Evolutionary conservation across 495 filamentous ascomycete genomes (phyloP).

Genomic region (Amniculicola lignicola): DNA sequence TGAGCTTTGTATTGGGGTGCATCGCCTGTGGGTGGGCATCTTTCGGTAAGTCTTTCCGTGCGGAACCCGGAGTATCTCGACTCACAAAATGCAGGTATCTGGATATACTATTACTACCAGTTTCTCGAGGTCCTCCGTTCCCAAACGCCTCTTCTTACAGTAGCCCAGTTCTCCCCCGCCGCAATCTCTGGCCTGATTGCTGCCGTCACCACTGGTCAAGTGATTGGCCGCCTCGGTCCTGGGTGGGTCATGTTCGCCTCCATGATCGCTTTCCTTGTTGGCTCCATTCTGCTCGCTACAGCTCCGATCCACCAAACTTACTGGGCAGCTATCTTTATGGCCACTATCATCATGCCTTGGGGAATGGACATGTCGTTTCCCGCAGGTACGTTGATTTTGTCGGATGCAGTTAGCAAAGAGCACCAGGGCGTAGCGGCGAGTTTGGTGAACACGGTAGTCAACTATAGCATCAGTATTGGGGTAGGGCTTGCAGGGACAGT

Average conservation of each 20-base stretch:
- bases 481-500: slow-evolving; percentile 64
- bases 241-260: slow-evolving; percentile 52
- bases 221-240: slow-evolving; percentile 43
- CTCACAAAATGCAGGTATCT: slow-evolving; percentile 43
- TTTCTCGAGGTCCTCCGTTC: slow-evolving; percentile 43
- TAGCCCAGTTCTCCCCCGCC: slow-evolving; percentile 43
- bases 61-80: neutral
- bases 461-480: slow-evolving; percentile 63
- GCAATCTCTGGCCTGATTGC: slow-evolving; percentile 44
- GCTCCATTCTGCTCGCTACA: slow-evolving; percentile 46
- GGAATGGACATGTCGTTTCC: slow-evolving; percentile 66
- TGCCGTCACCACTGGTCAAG: slow-evolving; percentile 45
- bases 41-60: neutral
- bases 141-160: slow-evolving; percentile 41
- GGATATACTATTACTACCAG: slow-evolving; percentile 49
- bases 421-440: slow-evolving; percentile 64
- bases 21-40: slow-evolving; percentile 49
- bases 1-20: slow-evolving; percentile 48
- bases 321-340: slow-evolving; percentile 61
- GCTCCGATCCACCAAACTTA: slow-evolving; percentile 51
- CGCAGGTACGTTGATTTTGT: slow-evolving; percentile 57
- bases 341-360: slow-evolving; percentile 54
- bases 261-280: slow-evolving; percentile 46
- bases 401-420: slow-evolving; percentile 53
- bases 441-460: slow-evolving; percentile 63